A percentile compares a stretch with the other conserved stretches of the same genome.
phyloP scores from a whole-genome alignment of 2,329 filamentous ascomycete species.

The Leptoxyphium fumago region DNA sequence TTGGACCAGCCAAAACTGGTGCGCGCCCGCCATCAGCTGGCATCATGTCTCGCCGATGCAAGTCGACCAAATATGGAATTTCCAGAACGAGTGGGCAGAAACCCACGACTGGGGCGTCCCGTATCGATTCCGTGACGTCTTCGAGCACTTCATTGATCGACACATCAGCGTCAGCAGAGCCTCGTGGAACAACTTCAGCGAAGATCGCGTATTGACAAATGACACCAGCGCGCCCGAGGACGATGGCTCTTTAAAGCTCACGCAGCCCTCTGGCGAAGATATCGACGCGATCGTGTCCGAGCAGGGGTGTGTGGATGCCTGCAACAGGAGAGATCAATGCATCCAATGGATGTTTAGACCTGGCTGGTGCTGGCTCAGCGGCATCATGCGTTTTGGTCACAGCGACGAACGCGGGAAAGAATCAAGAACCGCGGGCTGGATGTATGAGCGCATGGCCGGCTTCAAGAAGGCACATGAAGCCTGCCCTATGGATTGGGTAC shows the following conservation, averaged over 20 bases:
- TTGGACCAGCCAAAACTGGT: conserved; percentile 27
- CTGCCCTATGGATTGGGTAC: not conserved
- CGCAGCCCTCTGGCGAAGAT: conserved; percentile 8
- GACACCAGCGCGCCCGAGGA: not conserved
- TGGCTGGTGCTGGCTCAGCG: conserved; percentile 19
- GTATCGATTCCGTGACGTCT: conserved; percentile 20
- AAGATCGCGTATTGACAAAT: conserved; percentile 6
- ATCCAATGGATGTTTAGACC: conserved; percentile 22
- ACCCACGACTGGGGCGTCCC: conserved; percentile 18
- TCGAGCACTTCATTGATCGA: conserved; percentile 17
- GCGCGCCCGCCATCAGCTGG: conserved; percentile 24
- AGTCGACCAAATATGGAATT: conserved; percentile 14
- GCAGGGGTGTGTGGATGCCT: conserved; percentile 18
- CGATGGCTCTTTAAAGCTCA: conserved; percentile 7
- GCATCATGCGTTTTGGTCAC: conserved; percentile 18
- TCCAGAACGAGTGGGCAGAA: conserved; percentile 16
- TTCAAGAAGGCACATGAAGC: conserved; percentile 5
- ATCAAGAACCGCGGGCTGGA: conserved; percentile 20
- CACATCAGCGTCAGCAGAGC: conserved; percentile 18
- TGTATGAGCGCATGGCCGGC: conserved; percentile 11
- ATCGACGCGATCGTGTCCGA: conserved; percentile 12
- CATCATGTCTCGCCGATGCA: conserved; percentile 17
- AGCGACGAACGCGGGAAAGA: conserved; percentile 15
- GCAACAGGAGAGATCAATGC: conserved; percentile 12
- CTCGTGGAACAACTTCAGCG: conserved; percentile 20